Conservation (phyloP, 169 alveolate genomes). For the Hammondia hammondi region DNA sequence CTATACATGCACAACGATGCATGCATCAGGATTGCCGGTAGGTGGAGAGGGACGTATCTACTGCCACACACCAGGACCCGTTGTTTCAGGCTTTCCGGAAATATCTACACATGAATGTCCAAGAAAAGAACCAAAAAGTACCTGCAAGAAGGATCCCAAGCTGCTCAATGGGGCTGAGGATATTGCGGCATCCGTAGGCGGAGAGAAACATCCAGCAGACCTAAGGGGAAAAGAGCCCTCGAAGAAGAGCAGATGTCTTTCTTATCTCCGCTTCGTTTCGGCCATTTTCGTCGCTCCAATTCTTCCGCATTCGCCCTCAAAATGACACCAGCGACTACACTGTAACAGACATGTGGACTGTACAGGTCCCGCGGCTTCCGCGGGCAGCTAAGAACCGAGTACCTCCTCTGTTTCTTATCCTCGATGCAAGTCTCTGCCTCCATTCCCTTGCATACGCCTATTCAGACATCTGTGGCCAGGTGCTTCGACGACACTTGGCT, state of each 20-base stretch:
- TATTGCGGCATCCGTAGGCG: conserved; percentile 55
- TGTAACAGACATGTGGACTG: too few relatives aligned
- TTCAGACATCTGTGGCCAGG: neutral
- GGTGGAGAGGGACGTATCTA: neutral
- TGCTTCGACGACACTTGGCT: neutral
- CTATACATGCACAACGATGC: neutral
- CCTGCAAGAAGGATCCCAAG: conserved; percentile 67
- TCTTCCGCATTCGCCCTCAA: too few relatives aligned
- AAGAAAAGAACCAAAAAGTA: neutral
- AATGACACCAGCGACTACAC: too few relatives aligned
- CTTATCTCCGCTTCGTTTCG: too few relatives aligned
- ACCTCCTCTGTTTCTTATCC: too few relatives aligned
- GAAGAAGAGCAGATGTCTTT: too few relatives aligned
- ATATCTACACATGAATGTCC: neutral
- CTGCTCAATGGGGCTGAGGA: conserved; percentile 63
- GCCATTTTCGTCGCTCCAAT: too few relatives aligned
- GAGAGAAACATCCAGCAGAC: conserved; percentile 71
- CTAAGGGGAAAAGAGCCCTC: neutral
- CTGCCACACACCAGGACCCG: neutral
- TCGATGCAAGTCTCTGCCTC: too few relatives aligned
- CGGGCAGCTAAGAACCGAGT: too few relatives aligned
- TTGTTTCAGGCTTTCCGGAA: neutral
- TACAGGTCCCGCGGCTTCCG: too few relatives aligned
- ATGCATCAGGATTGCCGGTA: neutral
- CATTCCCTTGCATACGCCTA: too few relatives aligned